Percentiles rank a stretch among this genome's conserved stretches.
These are phyloP conservation scores for Climacium dendroides DNA, from an alignment of 225 moss, liverwort and hornwort species.

Conservation along the genomic window DNA sequence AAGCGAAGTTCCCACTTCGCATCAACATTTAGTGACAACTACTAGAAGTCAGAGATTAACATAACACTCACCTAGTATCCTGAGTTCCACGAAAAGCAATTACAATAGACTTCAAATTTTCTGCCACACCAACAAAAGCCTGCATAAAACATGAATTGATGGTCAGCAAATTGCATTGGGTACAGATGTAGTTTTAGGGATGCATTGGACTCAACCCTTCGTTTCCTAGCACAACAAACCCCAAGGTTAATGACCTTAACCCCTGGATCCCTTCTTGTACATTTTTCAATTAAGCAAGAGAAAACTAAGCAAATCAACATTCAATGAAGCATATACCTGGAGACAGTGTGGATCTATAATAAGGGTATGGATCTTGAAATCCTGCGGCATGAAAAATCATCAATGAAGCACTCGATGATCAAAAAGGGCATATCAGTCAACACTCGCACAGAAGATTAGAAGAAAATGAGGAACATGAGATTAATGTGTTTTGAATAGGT, in stretches of 20 bases:
- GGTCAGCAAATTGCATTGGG: not conserved
- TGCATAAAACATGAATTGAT: conserved; percentile 24
- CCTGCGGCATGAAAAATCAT: conserved; percentile 20
- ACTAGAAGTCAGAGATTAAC: not conserved
- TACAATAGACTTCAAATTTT: conserved; percentile 64
- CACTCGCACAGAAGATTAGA: not conserved
- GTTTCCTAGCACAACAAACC: not conserved
- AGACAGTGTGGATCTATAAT: conserved; percentile 71
- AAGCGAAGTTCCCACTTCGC: not conserved
- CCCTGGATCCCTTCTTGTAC: not conserved
- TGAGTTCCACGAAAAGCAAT: conserved; percentile 93
- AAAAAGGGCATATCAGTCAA: not conserved
- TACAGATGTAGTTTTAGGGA: not conserved
- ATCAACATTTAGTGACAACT: not conserved
- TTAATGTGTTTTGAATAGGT: not conserved
- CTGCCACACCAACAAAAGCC: conserved; percentile 81
- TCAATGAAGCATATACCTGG: conserved; percentile 31
- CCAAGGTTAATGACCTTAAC: not conserved
- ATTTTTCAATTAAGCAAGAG: not conserved
- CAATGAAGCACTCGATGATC: not conserved
- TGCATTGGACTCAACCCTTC: not conserved
- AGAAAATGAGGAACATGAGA: not conserved
- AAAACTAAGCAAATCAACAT: not conserved
- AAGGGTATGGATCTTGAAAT: conserved; percentile 70
- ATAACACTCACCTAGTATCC: conserved; percentile 37